Conservation (phyloP, 768 basidiomycete genomes). For the Russula sp. region DNA sequence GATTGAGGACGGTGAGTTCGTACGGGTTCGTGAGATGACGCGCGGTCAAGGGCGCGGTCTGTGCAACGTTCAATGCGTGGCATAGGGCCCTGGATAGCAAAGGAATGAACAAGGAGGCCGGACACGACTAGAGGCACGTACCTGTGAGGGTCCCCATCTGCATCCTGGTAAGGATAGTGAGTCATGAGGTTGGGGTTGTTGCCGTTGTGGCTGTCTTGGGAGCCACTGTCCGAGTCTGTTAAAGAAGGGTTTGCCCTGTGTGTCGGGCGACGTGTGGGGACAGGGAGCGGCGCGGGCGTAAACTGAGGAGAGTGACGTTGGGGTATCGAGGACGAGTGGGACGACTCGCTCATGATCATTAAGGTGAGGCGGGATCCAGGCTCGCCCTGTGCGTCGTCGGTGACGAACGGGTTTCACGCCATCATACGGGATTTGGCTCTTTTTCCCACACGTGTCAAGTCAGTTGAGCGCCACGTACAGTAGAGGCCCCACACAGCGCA, state of each 20-base stretch:
- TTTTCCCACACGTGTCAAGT: no score
- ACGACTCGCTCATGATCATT: background rate
- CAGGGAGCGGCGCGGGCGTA: conserved; percentile 14
- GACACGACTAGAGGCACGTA: background rate
- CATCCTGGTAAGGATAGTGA: conserved; percentile 13
- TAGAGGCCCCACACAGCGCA: no score
- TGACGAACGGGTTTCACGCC: no score
- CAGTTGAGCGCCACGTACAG: no score
- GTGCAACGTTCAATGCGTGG: conserved; percentile 8
- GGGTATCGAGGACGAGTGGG: background rate
- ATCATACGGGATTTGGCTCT: no score
- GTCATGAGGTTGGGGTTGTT: conserved; percentile 7
- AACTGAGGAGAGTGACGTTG: conserved; percentile 16
- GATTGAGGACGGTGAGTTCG: conserved; percentile 14
- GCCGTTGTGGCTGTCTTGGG: background rate
- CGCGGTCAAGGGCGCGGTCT: conserved; percentile 5
- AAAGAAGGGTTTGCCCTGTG: conserved; percentile 10
- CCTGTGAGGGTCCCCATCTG: conserved; percentile 18
- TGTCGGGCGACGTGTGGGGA: conserved; percentile 11
- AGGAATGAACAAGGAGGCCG: background rate
- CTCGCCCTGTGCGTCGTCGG: no score
- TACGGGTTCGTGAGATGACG: conserved; percentile 10
- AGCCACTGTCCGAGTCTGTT: conserved; percentile 5
- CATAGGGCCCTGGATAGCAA: conserved; percentile 1
- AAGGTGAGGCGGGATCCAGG: background rate